These are phyloP conservation scores for Torulaspora quercuum DNA, from an alignment of 805 yeast species.

Conservation along the genomic window DNA sequence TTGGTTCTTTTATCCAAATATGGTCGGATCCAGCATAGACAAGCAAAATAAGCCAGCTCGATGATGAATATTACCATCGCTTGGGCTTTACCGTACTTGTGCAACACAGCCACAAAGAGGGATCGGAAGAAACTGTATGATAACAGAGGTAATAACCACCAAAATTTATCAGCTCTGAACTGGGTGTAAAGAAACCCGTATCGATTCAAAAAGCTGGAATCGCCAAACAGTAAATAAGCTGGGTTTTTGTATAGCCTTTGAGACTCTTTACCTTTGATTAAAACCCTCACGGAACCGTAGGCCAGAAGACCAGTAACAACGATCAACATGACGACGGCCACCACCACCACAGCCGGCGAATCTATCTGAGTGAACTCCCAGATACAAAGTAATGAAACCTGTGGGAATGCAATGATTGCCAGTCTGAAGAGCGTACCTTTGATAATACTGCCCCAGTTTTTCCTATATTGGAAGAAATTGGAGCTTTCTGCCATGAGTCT, in stretches of 20 bases:
- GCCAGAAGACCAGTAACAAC: conserved; percentile 56
- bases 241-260: conserved; percentile 76
- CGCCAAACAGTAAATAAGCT: conserved; percentile 86
- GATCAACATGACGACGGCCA: conserved; percentile 68
- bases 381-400: conserved; percentile 69
- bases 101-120: conserved; percentile 82
- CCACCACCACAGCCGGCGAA: conserved; percentile 75
- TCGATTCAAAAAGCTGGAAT: conserved; percentile 70
- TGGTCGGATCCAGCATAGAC: conserved; percentile 72
- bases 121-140: conserved; percentile 68
- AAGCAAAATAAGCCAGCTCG: conserved; percentile 67
- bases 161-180: conserved; percentile 81
- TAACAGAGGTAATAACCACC: conserved; percentile 68
- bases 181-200: conserved; percentile 93
- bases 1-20: conserved; percentile 94
- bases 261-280: conserved; percentile 71
- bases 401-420: conserved; percentile 82
- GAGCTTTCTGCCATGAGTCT: conserved; percentile 53
- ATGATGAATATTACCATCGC: conserved; percentile 71
- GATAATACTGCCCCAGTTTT: conserved; percentile 76
- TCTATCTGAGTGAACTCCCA: conserved; percentile 88
- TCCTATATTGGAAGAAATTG: conserved; percentile 72
- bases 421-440: conserved; percentile 88
- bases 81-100: conserved; percentile 74
- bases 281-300: conserved; percentile 73